phyloP scores from a whole-genome alignment of 176 grass and related monocot genomes.

The Ampelocalamus luodianensis region DNA sequence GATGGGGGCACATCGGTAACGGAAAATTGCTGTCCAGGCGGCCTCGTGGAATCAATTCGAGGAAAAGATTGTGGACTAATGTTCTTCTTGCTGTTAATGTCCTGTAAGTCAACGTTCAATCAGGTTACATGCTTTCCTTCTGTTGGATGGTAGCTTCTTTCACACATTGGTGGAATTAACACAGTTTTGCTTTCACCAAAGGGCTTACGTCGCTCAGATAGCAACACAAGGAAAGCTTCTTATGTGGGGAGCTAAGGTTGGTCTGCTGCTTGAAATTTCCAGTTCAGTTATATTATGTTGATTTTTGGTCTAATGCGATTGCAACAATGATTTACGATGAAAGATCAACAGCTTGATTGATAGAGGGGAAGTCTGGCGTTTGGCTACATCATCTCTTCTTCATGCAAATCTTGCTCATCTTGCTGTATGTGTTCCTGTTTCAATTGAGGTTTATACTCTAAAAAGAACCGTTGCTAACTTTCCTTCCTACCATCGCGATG shows the following conservation, averaged over 20 bases:
- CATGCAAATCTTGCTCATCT: constrained; percentile 86
- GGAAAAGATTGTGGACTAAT: constrained; percentile 86
- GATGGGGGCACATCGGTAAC: constrained; percentile 38
- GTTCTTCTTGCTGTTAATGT: constrained; percentile 71
- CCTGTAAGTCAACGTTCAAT: constrained; percentile 52
- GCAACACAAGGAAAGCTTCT: constrained; percentile 76
- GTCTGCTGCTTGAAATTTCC: constrained; percentile 40
- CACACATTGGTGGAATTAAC: constrained; percentile 27
- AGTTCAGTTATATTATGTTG: constrained; percentile 20
- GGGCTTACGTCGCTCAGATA: constrained; percentile 76
- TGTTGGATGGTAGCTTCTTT: neutral
- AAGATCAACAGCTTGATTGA: constrained; percentile 93
- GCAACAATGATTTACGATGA: constrained; percentile 9
- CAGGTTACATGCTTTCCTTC: neutral
- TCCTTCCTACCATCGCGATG: neutral
- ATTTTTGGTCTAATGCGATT: constrained; percentile 19
- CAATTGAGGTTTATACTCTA: neutral
- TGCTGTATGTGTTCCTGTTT: constrained; percentile 55
- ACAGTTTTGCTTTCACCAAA: constrained; percentile 38
- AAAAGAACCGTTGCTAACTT: constrained; percentile 27
- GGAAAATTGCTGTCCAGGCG: constrained; percentile 42
- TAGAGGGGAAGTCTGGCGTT: constrained; percentile 86
- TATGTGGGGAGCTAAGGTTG: constrained; percentile 93
- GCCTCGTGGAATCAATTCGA: constrained; percentile 47
- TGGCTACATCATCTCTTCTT: constrained; percentile 82